Evolutionary conservation across 139 green algal genomes (phyloP).

Genomic region (Ettlia oleoabundans): DNA sequence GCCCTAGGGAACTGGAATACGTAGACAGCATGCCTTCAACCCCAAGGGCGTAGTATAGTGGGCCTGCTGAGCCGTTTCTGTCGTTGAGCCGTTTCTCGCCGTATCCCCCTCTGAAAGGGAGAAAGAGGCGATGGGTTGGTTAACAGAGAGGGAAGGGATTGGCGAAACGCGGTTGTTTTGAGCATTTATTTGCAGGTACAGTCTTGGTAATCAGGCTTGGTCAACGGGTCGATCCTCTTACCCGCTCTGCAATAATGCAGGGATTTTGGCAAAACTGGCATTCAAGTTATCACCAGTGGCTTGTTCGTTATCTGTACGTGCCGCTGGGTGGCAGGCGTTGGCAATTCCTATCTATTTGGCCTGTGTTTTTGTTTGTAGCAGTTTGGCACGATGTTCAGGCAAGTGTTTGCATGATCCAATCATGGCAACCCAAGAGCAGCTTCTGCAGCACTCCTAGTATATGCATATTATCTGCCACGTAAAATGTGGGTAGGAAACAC

Average conservation of each 20-base stretch:
- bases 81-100: too few species aligned
- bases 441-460: too few species aligned
- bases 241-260: slow-evolving; percentile 33
- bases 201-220: background rate
- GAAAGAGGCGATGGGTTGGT: too few species aligned
- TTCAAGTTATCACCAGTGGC: slow-evolving; percentile 92
- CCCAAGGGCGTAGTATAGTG: too few species aligned
- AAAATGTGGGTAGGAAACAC: too few species aligned
- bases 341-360: slow-evolving; percentile 81
- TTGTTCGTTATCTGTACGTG: slow-evolving; percentile 95
- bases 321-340: slow-evolving; percentile 80
- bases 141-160: background rate
- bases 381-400: slow-evolving; percentile 95
- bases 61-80: too few species aligned
- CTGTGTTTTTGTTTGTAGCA: slow-evolving; percentile 96
- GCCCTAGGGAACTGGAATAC: too few species aligned
- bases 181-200: background rate
- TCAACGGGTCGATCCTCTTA: too few species aligned
- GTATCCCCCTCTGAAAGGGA: too few species aligned
- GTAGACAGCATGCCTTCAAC: too few species aligned
- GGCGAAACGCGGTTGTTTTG: background rate
- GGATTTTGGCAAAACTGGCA: slow-evolving; percentile 96
- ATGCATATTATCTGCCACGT: too few species aligned
- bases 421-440: background rate
- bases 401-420: background rate